phyloP scores from a whole-genome alignment of 768 basidiomycete genomes.

The Sporobolomyces roseus region DNA sequence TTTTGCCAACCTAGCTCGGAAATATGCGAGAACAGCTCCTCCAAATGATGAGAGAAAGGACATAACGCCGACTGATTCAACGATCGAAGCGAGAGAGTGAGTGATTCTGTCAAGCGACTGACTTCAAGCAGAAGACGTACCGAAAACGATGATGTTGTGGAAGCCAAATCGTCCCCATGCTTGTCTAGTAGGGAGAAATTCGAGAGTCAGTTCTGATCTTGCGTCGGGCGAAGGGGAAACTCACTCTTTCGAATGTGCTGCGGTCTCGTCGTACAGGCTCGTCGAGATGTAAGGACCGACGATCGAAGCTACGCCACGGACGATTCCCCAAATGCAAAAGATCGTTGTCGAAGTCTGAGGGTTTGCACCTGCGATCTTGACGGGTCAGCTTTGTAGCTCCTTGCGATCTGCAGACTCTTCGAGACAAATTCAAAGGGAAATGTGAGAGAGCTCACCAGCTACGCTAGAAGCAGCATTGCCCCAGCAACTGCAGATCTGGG shows the following conservation, averaged over 20 bases:
- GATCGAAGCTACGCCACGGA: slow-evolving; percentile 18
- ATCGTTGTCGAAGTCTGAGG: slow-evolving; percentile 17
- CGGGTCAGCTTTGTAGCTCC: too few relatives aligned
- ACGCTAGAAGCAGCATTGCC: slow-evolving; percentile 5
- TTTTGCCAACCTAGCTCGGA: background rate
- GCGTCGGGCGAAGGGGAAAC: background rate
- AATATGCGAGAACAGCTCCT: slow-evolving; percentile 4
- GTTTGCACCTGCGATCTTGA: slow-evolving; percentile 10
- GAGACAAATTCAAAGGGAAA: too few relatives aligned
- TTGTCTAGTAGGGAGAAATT: background rate
- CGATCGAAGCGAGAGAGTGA: too few relatives aligned
- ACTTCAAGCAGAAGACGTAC: too few relatives aligned
- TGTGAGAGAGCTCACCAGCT: slow-evolving; percentile 3
- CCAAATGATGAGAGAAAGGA: background rate
- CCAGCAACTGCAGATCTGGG: slow-evolving; percentile 26
- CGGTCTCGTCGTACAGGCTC: slow-evolving; percentile 1
- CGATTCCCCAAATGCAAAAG: slow-evolving; percentile 28
- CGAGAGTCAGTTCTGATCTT: too few relatives aligned
- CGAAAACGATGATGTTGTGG: slow-evolving; percentile 25
- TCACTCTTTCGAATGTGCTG: background rate
- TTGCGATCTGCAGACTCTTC: too few relatives aligned
- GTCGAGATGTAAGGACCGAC: slow-evolving; percentile 29
- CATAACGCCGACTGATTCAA: slow-evolving; percentile 25
- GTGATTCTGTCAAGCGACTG: too few relatives aligned
- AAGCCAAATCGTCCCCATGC: slow-evolving; percentile 23